Percentiles rank a stretch among this genome's conserved stretches.
These are phyloP conservation scores for Mucor velutinosus DNA, from an alignment of 371 early-diverging fungal species.

Conservation along the genomic window DNA sequence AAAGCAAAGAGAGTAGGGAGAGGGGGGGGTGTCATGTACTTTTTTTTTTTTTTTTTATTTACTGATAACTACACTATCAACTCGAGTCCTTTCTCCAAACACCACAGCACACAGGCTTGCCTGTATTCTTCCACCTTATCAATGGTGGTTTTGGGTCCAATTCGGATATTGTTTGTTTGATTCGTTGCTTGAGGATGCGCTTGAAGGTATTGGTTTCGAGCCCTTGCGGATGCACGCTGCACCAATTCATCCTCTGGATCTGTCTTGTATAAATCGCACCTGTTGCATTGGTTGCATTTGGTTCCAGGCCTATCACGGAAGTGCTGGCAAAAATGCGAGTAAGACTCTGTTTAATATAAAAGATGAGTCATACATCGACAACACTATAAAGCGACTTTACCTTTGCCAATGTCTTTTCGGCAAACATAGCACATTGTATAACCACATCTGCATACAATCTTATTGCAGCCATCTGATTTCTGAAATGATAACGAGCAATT, in stretches of 20 bases:
- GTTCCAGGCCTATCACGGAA: slow-evolving; percentile 57
- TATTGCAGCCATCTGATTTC: slow-evolving; percentile 71
- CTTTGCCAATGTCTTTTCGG: slow-evolving; percentile 55
- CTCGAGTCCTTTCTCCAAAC: slow-evolving; percentile 8
- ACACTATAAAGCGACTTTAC: background rate
- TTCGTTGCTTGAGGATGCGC: slow-evolving; percentile 43
- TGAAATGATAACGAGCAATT: slow-evolving; percentile 61
- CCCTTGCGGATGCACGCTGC: slow-evolving; percentile 49
- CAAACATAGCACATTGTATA: slow-evolving; percentile 74
- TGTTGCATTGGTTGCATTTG: slow-evolving; percentile 54
- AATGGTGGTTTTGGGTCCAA: slow-evolving; percentile 33
- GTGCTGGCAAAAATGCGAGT: slow-evolving; percentile 69
- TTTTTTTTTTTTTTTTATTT: too few relatives aligned
- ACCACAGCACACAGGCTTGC: slow-evolving; percentile 8
- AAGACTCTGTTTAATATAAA: slow-evolving; percentile 41
- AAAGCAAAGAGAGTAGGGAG: background rate
- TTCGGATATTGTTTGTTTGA: slow-evolving; percentile 10
- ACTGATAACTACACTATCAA: slow-evolving; percentile 3
- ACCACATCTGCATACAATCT: slow-evolving; percentile 66
- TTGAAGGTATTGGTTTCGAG: slow-evolving; percentile 51
- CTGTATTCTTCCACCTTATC: slow-evolving; percentile 15
- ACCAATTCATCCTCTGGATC: slow-evolving; percentile 56
- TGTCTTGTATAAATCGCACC: slow-evolving; percentile 64
- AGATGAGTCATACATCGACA: background rate
- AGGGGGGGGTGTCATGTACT: background rate